Conservation (phyloP, 768 basidiomycete species). For the Leccinum fibrillosum region DNA sequence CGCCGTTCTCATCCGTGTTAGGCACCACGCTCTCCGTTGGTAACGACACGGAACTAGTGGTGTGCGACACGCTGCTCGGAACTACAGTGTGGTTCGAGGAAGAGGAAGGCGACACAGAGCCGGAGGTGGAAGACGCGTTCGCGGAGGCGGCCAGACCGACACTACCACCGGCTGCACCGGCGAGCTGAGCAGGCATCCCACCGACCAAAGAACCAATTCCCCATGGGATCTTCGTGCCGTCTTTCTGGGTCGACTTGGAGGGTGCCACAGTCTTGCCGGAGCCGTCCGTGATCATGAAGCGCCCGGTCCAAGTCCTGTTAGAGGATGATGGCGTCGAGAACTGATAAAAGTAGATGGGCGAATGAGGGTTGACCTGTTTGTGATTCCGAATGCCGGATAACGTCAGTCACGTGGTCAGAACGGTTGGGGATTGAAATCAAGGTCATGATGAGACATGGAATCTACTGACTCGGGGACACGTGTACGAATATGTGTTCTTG, state of each 20-base stretch:
- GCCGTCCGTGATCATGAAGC: slow-evolving; percentile 67
- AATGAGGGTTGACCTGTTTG: slow-evolving; percentile 54
- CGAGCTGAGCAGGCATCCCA: slow-evolving; percentile 37
- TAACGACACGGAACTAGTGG: not conserved
- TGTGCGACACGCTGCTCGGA: not conserved
- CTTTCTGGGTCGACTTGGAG: slow-evolving; percentile 50
- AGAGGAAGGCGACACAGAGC: not conserved
- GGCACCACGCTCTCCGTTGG: not conserved
- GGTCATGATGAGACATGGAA: not conserved
- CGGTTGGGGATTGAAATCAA: not conserved
- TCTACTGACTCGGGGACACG: slow-evolving; percentile 64
- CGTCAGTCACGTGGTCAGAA: not conserved
- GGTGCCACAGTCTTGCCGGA: slow-evolving; percentile 46
- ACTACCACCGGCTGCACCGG: not conserved
- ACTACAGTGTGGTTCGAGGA: not conserved
- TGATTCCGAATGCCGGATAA: not conserved
- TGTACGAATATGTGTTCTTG: slow-evolving; percentile 46
- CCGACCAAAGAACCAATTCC: slow-evolving; percentile 56
- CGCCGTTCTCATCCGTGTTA: slow-evolving; percentile 7
- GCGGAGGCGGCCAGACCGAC: slow-evolving; percentile 16
- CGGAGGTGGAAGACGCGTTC: not conserved
- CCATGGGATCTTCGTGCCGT: slow-evolving; percentile 54
- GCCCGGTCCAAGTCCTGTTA: slow-evolving; percentile 61
- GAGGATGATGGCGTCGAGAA: slow-evolving; percentile 48
- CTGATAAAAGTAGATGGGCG: slow-evolving; percentile 80